Evolutionary conservation across 78 protist genomes (phyloP).

Genomic region (Dictyostelium firmibasis): DNA sequence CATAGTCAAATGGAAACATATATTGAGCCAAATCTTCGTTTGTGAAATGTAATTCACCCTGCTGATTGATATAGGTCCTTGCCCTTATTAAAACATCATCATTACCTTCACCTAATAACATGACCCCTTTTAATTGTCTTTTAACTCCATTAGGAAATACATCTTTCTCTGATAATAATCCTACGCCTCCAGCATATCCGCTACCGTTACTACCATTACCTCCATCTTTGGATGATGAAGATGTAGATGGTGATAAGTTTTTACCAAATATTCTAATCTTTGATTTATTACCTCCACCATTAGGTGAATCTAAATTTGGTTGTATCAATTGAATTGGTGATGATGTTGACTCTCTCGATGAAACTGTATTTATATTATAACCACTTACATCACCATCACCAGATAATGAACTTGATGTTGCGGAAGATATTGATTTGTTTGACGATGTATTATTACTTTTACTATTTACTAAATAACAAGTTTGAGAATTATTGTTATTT

Average conservation of each 20-base stretch:
- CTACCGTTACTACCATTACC: background rate
- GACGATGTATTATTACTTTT: background rate
- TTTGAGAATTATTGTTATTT: background rate
- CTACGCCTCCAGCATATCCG: background rate
- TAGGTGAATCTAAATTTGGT: background rate
- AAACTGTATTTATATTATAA: background rate
- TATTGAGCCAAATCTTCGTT: slow-evolving; percentile 56
- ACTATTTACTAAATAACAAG: background rate
- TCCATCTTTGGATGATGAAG: background rate
- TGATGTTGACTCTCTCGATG: background rate
- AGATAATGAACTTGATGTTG: background rate
- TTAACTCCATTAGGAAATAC: slow-evolving; percentile 41
- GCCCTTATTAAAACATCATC: slow-evolving; percentile 68
- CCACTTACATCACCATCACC: background rate
- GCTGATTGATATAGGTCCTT: slow-evolving; percentile 36
- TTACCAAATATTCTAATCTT: background rate
- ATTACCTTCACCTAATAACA: slow-evolving; percentile 65
- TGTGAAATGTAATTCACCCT: slow-evolving; percentile 59
- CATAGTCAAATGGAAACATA: slow-evolving; percentile 24
- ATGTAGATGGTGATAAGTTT: background rate
- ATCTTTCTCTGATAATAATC: slow-evolving; percentile 32
- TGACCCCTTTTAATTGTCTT: slow-evolving; percentile 47
- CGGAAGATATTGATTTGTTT: background rate
- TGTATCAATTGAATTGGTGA: background rate
- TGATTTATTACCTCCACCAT: background rate